phyloP scores from a whole-genome alignment of 2,329 filamentous ascomycete species.

The Orbilia oligospora region DNA sequence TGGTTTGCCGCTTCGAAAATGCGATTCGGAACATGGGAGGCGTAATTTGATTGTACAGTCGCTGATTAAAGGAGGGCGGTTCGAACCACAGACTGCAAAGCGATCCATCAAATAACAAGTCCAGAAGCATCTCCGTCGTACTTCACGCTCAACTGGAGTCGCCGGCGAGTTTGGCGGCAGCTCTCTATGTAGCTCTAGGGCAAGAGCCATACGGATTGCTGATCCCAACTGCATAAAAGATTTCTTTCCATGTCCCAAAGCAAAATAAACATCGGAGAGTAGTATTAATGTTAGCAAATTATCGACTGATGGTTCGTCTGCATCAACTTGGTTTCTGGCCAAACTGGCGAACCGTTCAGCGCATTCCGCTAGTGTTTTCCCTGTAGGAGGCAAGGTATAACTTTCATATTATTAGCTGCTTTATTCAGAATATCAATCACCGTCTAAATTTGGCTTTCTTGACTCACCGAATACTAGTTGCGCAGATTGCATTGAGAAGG shows the following conservation, averaged over 20 bases:
- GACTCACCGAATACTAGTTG: slow-evolving; percentile 74
- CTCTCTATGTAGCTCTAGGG: slow-evolving; percentile 84
- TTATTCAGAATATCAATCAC: neutral
- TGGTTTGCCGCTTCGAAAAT: slow-evolving; percentile 71
- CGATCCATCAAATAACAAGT: slow-evolving; percentile 88
- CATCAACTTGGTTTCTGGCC: slow-evolving; percentile 79
- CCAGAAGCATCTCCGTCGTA: slow-evolving; percentile 86
- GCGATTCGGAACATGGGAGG: slow-evolving; percentile 74
- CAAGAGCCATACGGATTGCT: slow-evolving; percentile 85
- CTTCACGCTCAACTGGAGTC: slow-evolving; percentile 79
- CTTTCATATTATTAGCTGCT: slow-evolving; percentile 24
- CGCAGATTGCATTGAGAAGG: slow-evolving; percentile 73
- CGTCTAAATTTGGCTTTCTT: neutral
- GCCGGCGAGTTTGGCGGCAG: slow-evolving; percentile 75
- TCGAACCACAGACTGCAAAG: slow-evolving; percentile 81
- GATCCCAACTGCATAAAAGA: slow-evolving; percentile 88
- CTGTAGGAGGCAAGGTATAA: slow-evolving; percentile 53
- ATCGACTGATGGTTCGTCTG: slow-evolving; percentile 85
- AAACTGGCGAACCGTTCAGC: slow-evolving; percentile 81
- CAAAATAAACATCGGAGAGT: slow-evolving; percentile 81
- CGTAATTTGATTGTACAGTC: slow-evolving; percentile 83
- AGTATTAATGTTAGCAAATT: slow-evolving; percentile 81
- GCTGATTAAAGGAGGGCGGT: slow-evolving; percentile 82
- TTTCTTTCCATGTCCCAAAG: slow-evolving; percentile 84
- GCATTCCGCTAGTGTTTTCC: slow-evolving; percentile 75